These are phyloP conservation scores for Xerocomus cyaneibrunnescens DNA, from an alignment of 1,284 basidiomycete species.

Conservation along the genomic window DNA sequence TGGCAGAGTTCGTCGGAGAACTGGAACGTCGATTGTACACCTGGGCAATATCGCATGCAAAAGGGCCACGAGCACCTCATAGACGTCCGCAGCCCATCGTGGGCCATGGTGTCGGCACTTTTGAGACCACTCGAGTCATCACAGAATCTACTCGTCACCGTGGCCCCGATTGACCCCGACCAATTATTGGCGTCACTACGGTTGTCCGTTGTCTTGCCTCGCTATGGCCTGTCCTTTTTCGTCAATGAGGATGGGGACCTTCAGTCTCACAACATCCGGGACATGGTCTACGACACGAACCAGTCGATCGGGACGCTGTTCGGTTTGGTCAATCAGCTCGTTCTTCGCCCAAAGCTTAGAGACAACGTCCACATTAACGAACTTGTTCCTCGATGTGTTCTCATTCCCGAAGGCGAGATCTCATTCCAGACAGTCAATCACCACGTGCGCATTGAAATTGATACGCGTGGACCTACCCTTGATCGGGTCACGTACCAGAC, in stretches of 20 bases:
- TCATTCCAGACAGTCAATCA: slow-evolving; percentile 23
- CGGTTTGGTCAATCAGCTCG: slow-evolving; percentile 39
- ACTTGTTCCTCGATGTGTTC: slow-evolving; percentile 28
- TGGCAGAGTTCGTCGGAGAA: slow-evolving; percentile 27
- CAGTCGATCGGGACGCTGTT: slow-evolving; percentile 29
- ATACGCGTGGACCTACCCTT: slow-evolving; percentile 4
- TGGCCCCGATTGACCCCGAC: not conserved
- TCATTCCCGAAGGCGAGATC: slow-evolving; percentile 42
- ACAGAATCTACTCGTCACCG: not conserved
- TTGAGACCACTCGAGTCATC: not conserved
- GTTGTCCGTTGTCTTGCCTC: not conserved
- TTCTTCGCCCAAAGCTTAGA: slow-evolving; percentile 34
- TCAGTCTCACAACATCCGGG: slow-evolving; percentile 28
- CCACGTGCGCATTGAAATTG: slow-evolving; percentile 31
- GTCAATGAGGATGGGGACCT: slow-evolving; percentile 19
- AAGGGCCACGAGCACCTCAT: slow-evolving; percentile 24
- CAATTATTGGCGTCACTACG: not conserved
- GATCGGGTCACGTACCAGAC: slow-evolving; percentile 31
- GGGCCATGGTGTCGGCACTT: slow-evolving; percentile 1
- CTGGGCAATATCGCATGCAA: slow-evolving; percentile 12
- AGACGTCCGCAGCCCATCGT: slow-evolving; percentile 37
- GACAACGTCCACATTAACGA: not conserved
- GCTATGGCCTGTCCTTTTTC: not conserved
- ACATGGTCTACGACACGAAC: slow-evolving; percentile 26
- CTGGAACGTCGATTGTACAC: slow-evolving; percentile 16